These are phyloP conservation scores for Chlamydomonas schloesseri DNA, from an alignment of 139 green algal species.

Conservation along the genomic window DNA sequence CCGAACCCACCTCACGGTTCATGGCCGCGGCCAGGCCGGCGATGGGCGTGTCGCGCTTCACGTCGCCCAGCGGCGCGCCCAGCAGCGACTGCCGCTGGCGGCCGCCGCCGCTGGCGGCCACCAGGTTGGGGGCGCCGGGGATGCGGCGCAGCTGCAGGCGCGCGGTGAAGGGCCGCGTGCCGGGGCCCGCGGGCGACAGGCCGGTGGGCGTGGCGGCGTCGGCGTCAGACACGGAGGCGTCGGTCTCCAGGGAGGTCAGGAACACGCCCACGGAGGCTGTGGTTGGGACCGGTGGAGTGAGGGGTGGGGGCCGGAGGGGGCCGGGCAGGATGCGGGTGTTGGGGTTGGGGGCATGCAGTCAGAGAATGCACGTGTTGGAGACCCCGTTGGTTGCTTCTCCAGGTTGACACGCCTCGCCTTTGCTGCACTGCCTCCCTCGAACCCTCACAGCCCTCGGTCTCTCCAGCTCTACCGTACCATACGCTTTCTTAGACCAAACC, in stretches of 20 bases:
- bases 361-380: no score
- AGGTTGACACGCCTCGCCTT: no score
- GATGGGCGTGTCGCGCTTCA: slow-evolving; percentile 4
- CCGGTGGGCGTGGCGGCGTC: no score
- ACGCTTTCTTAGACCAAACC: no score
- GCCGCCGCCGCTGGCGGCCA: not conserved
- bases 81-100: not conserved
- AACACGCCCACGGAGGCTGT: slow-evolving; percentile 22
- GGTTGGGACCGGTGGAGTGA: not conserved
- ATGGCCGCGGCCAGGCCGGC: not conserved
- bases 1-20: slow-evolving; percentile 9
- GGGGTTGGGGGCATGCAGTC: no score
- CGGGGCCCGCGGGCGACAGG: no score
- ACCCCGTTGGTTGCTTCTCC: no score
- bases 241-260: not conserved
- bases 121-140: slow-evolving; percentile 19
- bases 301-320: not conserved
- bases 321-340: not conserved
- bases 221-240: not conserved
- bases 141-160: slow-evolving; percentile 25
- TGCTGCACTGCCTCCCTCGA: no score
- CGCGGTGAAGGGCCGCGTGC: slow-evolving; percentile 4
- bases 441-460: no score
- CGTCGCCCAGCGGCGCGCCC: slow-evolving; percentile 6
- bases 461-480: no score